These are phyloP conservation scores for Tricharina praecox DNA, from an alignment of 495 filamentous ascomycete species.

Conservation along the genomic window DNA sequence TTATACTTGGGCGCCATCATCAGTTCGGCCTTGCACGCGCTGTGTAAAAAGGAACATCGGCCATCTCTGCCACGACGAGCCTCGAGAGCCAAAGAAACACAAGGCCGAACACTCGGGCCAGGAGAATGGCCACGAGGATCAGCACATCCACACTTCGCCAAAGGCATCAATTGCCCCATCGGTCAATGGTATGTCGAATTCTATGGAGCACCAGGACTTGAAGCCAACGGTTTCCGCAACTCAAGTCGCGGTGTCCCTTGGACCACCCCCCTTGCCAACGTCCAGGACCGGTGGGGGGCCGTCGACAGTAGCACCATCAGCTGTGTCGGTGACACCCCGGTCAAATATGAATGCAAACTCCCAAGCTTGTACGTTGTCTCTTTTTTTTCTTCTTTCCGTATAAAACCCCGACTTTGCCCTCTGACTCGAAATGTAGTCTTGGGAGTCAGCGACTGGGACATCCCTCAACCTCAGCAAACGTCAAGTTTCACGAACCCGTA, in stretches of 20 bases:
- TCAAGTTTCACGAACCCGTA: constrained; percentile 33
- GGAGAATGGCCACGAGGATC: constrained; percentile 42
- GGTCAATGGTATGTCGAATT: constrained; percentile 25
- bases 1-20: constrained; percentile 23
- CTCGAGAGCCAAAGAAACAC: constrained; percentile 62
- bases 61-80: constrained; percentile 96
- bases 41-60: constrained; percentile 99
- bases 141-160: constrained; percentile 38
- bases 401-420: neutral
- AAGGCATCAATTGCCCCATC: constrained; percentile 29
- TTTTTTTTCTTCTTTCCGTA: constrained; percentile 12
- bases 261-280: constrained; percentile 25
- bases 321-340: constrained; percentile 29
- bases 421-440: constrained; percentile 32
- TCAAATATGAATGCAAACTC: constrained; percentile 34
- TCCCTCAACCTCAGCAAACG: constrained; percentile 26
- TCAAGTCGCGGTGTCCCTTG: constrained; percentile 18
- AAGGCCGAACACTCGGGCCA: constrained; percentile 40
- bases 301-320: constrained; percentile 30
- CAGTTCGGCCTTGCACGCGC: constrained; percentile 91
- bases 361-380: constrained; percentile 53
- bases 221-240: constrained; percentile 19
- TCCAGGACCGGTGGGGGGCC: constrained; percentile 21
- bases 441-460: constrained; percentile 50
- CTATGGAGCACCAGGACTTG: constrained; percentile 22